Evolutionary conservation across 306 rosid species (phyloP).

Genomic region (Vachellia pachyceras): DNA sequence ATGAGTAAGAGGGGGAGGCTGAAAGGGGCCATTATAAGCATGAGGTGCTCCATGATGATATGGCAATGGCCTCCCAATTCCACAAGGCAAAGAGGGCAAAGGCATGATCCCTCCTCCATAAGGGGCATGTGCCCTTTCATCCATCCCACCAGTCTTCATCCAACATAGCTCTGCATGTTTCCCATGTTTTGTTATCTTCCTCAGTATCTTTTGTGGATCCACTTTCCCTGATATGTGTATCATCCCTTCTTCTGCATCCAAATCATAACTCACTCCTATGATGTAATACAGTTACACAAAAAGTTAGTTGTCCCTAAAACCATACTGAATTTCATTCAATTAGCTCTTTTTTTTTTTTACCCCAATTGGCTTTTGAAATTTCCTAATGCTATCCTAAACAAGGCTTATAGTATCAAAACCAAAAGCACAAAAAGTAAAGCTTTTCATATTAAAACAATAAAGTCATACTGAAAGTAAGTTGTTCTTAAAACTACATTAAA

Average conservation of each 20-base stretch:
- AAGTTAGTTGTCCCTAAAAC: too few relatives aligned
- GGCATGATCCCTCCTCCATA: neutral
- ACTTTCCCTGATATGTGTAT: constrained; percentile 34
- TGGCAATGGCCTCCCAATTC: neutral
- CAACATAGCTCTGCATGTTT: constrained; percentile 17
- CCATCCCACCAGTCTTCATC: constrained; percentile 8
- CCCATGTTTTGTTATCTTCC: neutral
- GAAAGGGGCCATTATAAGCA: neutral
- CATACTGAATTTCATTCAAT: too few relatives aligned
- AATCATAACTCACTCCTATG: constrained; percentile 30
- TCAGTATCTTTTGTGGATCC: constrained; percentile 25
- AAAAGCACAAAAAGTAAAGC: too few relatives aligned
- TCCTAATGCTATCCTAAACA: too few relatives aligned
- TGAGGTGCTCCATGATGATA: neutral
- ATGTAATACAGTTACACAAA: neutral
- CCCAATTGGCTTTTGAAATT: too few relatives aligned
- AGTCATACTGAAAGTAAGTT: too few relatives aligned
- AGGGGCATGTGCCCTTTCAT: neutral
- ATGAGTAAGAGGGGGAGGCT: neutral
- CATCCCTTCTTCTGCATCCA: constrained; percentile 36
- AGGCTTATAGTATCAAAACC: too few relatives aligned
- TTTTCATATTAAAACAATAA: too few relatives aligned
- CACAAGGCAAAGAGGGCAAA: neutral
- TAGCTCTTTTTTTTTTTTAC: too few relatives aligned
- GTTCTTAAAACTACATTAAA: too few relatives aligned